phyloP scores from a whole-genome alignment of 176 grass and related monocot species.

The Neostapfia colusana region DNA sequence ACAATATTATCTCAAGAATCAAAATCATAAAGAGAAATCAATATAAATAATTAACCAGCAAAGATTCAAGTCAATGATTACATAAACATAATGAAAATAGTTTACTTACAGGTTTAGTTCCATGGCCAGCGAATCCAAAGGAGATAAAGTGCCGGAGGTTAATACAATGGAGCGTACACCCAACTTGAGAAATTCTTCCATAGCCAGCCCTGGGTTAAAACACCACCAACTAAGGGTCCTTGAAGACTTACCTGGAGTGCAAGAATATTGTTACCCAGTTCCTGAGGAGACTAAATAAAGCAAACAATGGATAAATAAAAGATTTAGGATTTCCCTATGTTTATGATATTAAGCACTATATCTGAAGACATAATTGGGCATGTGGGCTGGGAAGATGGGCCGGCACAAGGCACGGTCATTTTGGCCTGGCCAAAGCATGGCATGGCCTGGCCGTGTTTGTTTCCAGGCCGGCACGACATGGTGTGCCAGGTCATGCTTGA shows the following conservation, averaged over 20 bases:
- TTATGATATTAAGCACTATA: slow-evolving; percentile 10
- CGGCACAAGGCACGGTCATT: too few species aligned
- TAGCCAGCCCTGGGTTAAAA: slow-evolving; percentile 92
- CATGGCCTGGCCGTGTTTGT: too few species aligned
- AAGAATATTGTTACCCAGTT: slow-evolving; percentile 25
- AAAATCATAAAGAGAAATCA: slow-evolving; percentile 27
- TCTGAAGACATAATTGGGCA: background rate
- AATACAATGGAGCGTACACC: slow-evolving; percentile 85
- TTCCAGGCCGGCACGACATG: too few species aligned
- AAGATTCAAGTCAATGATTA: slow-evolving; percentile 32
- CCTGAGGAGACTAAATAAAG: slow-evolving; percentile 15
- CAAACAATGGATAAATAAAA: background rate
- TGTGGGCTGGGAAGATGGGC: too few species aligned
- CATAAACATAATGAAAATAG: slow-evolving; percentile 31
- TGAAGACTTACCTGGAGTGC: slow-evolving; percentile 61
- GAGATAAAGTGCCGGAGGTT: slow-evolving; percentile 97
- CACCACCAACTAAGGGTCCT: slow-evolving; percentile 99
- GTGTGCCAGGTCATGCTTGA: too few species aligned
- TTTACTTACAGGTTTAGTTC: slow-evolving; percentile 87
- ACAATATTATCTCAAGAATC: slow-evolving; percentile 23
- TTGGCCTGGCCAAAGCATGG: too few species aligned
- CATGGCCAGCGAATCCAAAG: slow-evolving; percentile 90
- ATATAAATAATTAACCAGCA: slow-evolving; percentile 19
- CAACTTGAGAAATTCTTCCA: slow-evolving; percentile 92
- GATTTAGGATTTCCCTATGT: slow-evolving; percentile 18